Evolutionary conservation across 352 stramenopile species (phyloP), one percentile per base, ranked within the genome.

Genomic region (Pythium brachiatum): DNA sequence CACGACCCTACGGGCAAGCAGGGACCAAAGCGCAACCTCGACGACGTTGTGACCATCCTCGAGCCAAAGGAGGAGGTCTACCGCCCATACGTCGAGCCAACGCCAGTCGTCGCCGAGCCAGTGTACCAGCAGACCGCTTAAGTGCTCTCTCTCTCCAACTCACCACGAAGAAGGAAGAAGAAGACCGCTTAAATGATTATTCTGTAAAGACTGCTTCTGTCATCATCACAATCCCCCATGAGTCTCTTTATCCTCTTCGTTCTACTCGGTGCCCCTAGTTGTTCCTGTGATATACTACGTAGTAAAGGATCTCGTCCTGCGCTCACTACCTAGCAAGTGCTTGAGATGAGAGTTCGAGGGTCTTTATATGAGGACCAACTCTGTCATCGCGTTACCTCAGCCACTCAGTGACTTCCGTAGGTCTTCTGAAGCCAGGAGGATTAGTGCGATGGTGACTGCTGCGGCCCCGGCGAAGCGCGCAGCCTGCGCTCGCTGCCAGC

Each of bases 11-110:
- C 92, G 60, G 97, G 95, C 72, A 97, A 98, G 74, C 79, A 97
- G 68, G 98, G 97, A 71, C 97, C 98, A 34, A 99, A 99, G 89
- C 97, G 95, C 68, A 86, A 94, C 59, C 81, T 99, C 41, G 96
- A 99, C 75, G 98, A 99, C 80, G 96, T 99, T 48, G 97, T 99
- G 50, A 99, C 94, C 34, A 99, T 99, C 79, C 78, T 99, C 41
- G 97, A 99, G 79, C 97, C 97, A 53, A 99, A 99, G 92, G 96
- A 99, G 76, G 96, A 97, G 64, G 77, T 92, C 18, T 82, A 89
- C 78, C 86, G 74, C 64, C 83, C 83, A 55, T 95, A 92, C 76
- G 82, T 92, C 46, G 86, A 92, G 70, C 86, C 85, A 41, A 81
- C 74, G 56, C 65, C 76, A 32, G 72, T 72, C 58, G 73, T 85